A percentile compares a stretch with the other conserved stretches of the same genome.
These are phyloP conservation scores for Artemisia tridentata DNA, from an alignment of 129 eudicot genomes.

Conservation along the genomic window DNA sequence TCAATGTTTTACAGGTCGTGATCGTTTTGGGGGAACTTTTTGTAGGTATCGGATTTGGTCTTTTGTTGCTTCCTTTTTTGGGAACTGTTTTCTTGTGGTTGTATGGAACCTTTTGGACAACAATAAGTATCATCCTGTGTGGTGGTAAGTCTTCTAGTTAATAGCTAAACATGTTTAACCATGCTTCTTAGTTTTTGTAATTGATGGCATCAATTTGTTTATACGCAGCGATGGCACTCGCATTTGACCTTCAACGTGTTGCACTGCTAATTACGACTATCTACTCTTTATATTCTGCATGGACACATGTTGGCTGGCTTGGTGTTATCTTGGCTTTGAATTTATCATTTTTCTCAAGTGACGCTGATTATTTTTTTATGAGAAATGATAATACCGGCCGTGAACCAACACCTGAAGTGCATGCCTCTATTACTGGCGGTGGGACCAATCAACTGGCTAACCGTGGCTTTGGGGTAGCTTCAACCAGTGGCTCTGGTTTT, in stretches of 20 bases:
- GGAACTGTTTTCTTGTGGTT: constrained; percentile 67
- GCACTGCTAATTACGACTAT: constrained; percentile 43
- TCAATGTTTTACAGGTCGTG: constrained; percentile 45
- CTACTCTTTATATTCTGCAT: constrained; percentile 66
- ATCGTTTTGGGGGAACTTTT: constrained; percentile 60
- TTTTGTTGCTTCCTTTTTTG: constrained; percentile 42
- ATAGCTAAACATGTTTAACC: neutral
- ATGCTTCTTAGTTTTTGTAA: neutral
- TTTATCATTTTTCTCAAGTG: constrained; percentile 68
- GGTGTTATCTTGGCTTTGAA: constrained; percentile 50
- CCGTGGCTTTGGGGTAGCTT: neutral
- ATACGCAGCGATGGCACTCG: constrained; percentile 54
- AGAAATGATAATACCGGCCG: constrained; percentile 31
- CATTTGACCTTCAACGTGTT: constrained; percentile 43
- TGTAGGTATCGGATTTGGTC: constrained; percentile 54
- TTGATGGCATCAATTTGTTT: constrained; percentile 15
- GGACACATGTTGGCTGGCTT: constrained; percentile 70
- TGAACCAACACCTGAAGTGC: constrained; percentile 50
- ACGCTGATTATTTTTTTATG: constrained; percentile 48
- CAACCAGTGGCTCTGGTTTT: neutral
- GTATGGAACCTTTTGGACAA: constrained; percentile 98
- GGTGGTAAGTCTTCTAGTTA: neutral
- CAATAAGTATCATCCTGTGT: constrained; percentile 16
- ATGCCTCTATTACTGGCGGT: constrained; percentile 28
- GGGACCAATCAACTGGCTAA: constrained; percentile 42